These are phyloP conservation scores for Metarhizium anisopliae DNA, from an alignment of 2,329 filamentous ascomycete genomes.

Conservation along the genomic window DNA sequence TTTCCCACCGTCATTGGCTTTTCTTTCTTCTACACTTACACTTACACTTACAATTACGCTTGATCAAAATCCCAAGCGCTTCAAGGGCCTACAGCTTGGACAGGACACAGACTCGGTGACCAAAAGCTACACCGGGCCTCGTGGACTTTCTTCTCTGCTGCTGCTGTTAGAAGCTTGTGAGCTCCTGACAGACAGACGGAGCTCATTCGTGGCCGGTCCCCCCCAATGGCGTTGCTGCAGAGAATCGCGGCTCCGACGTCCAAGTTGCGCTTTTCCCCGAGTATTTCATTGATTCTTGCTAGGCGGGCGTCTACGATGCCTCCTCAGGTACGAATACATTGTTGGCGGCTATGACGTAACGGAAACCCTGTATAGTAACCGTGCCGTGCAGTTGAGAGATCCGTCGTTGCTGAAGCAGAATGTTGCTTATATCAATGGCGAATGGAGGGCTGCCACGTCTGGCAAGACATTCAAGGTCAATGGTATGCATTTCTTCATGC, in stretches of 20 bases:
- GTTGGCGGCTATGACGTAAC: not conserved
- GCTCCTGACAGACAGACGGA: not conserved
- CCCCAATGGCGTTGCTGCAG: slow-evolving; percentile 23
- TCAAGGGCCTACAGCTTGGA: not conserved
- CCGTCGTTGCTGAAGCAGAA: slow-evolving; percentile 76
- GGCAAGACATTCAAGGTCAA: slow-evolving; percentile 87
- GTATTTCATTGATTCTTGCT: slow-evolving; percentile 17
- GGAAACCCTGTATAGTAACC: not conserved
- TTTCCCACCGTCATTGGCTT: not conserved
- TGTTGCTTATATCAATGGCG: slow-evolving; percentile 78
- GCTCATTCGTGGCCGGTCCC: not conserved
- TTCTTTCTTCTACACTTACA: not conserved
- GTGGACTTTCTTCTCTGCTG: not conserved
- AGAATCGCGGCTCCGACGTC: slow-evolving; percentile 19
- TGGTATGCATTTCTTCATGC: slow-evolving; percentile 34
- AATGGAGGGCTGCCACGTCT: slow-evolving; percentile 80
- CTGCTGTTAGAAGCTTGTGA: slow-evolving; percentile 1
- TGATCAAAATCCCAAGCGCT: too few species aligned
- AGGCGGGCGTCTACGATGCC: slow-evolving; percentile 38
- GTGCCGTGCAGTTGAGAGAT: slow-evolving; percentile 56
- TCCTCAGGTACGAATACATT: slow-evolving; percentile 27
- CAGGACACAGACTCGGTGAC: not conserved
- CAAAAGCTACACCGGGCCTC: not conserved
- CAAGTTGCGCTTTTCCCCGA: slow-evolving; percentile 19
- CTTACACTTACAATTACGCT: too few species aligned